These are phyloP conservation scores for Metschnikowia dekortorum DNA, from an alignment of 805 yeast species.

Conservation along the genomic window DNA sequence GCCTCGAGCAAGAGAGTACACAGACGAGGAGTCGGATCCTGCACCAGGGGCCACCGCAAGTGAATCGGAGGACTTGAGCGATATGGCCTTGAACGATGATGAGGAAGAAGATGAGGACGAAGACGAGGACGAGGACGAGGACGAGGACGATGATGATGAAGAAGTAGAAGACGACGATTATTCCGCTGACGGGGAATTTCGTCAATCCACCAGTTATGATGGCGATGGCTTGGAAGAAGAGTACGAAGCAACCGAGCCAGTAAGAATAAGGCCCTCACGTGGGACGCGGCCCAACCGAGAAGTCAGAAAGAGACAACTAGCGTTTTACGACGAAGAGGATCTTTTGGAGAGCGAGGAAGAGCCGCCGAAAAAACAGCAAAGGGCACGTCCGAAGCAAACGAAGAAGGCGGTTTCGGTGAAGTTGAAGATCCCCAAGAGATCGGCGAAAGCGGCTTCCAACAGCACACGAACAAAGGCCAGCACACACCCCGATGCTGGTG, in stretches of 20 bases:
- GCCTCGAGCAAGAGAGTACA: conserved; percentile 3
- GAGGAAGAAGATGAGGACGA: conserved; percentile 4
- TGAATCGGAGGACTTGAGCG: conserved; percentile 16
- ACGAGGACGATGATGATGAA: conserved; percentile 10
- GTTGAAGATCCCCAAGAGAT: conserved; percentile 12
- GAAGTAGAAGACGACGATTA: conserved; percentile 9
- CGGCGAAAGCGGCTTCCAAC: conserved; percentile 1
- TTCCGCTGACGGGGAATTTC: conserved; percentile 6
- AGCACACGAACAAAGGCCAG: conserved; percentile 4
- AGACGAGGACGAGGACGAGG: conserved; percentile 7
- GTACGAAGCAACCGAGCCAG: conserved; percentile 9
- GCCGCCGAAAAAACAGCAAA: conserved; percentile 2
- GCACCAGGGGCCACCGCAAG: conserved; percentile 5
- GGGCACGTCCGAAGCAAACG: conserved; percentile 12
- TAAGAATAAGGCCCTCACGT: conserved; percentile 9
- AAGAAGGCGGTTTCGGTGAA: conserved; percentile 14
- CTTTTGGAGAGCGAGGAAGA: conserved; percentile 24
- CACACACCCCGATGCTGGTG: conserved; percentile 37
- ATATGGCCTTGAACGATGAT: conserved; percentile 11
- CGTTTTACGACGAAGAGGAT: conserved; percentile 36
- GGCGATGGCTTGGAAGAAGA: conserved; percentile 10
- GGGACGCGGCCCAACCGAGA: conserved; percentile 19
- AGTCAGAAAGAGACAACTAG: conserved; percentile 33
- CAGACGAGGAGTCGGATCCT: conserved; percentile 15
- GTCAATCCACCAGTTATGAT: conserved; percentile 1